Base-by-base conservation (phyloP, 805 yeast genomes). In the Komagataella phaffii region DNA sequence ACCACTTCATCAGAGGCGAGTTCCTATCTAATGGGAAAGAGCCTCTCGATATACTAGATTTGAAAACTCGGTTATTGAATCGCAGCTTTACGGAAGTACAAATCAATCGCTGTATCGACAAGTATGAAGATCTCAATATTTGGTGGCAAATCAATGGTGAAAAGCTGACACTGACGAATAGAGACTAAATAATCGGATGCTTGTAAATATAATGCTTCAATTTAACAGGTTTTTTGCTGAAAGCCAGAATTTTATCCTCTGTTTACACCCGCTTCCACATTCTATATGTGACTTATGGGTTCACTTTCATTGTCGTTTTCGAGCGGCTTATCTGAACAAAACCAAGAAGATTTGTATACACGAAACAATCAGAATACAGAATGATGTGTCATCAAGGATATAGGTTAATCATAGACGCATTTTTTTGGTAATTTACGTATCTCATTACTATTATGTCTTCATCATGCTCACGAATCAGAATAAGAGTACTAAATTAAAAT, bases 1-100 rank as follows among this genome's bases (percentile, higher is more conserved):
- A 77, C 66, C 81, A 81, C 58, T 76, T 86, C 57, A 80, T 90
- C 57, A 79, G 40, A 30, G 10, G 14, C 14, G 40, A 30, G 40
- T 30, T 30, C 2, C 40, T 30, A 5, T 30, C 40, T 14, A 30
- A 30, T 30, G 14, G 12, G 14, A 30, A 8, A 30, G 40, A 30
- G 40, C 40, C 40, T 30, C 14, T 30, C 8, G 40, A 30, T 30
- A 30, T 30, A 30, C 3, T 14, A 30, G n/a, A 30, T 10, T 8
- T 30, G 12, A 30, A 14, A 14, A 30, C n/a, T 30, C 40, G 12
- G 14, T 14, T 30, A 30, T 30, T 30, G 40, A 30, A 30, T 30
- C 40, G 40, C 40, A 30, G 40, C 40, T 30, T 30, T 30, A 30
- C 40, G 10, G 40, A 30, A 30, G 10, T 30, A 14, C 40, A 30